Conservation (phyloP, 2,329 filamentous ascomycete species). For the Alternaria triticimaculans region DNA sequence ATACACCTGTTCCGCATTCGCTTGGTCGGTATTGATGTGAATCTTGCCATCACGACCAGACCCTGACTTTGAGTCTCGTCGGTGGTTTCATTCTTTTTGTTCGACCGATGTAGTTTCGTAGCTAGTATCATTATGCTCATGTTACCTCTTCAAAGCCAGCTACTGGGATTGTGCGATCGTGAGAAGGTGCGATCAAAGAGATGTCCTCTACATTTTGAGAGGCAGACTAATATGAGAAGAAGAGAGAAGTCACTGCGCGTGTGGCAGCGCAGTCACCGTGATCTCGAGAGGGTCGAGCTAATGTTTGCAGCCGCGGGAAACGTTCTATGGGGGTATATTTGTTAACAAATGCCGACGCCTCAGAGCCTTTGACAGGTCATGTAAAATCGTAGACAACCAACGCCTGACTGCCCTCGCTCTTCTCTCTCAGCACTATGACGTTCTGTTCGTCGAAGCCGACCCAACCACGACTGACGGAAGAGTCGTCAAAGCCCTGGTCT, state of each 20-base stretch:
- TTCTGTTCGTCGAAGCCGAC: conserved; percentile 92
- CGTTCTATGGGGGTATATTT: not conserved
- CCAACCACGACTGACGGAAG: conserved; percentile 64
- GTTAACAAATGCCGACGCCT: not conserved
- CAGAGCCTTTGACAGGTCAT: conserved; percentile 38
- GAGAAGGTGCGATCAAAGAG: not conserved
- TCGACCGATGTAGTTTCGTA: not conserved
- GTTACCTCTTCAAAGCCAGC: not conserved
- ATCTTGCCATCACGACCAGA: accelerated
- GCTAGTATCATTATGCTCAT: not conserved
- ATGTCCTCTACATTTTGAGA: not conserved
- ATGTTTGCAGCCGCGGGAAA: not conserved
- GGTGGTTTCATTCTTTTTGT: not conserved
- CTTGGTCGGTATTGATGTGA: not conserved
- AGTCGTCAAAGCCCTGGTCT: conserved; percentile 46
- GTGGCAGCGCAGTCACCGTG: no score
- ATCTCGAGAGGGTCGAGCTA: not conserved
- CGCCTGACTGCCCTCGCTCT: conserved; percentile 70
- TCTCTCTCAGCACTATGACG: conserved; percentile 83
- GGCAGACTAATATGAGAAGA: no score
- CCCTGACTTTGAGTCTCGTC: not conserved
- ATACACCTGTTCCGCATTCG: not conserved
- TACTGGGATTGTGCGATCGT: not conserved
- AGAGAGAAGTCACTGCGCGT: no score
- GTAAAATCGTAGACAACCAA: conserved; percentile 90